Conservation (phyloP, 2,329 filamentous ascomycete species). For the Aspergillus sp. region DNA sequence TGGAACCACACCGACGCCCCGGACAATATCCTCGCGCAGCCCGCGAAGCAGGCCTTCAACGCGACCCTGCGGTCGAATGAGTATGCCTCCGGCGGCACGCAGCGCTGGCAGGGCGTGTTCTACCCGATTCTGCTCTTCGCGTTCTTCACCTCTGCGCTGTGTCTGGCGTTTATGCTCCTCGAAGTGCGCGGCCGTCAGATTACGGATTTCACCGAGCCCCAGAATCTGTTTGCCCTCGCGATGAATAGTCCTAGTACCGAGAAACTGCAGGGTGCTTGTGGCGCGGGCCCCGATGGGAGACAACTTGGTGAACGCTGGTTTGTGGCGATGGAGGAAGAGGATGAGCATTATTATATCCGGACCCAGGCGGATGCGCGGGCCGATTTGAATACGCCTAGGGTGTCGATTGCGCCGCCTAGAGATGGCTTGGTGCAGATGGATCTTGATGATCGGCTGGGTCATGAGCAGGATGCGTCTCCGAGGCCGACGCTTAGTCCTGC, state of each 20-base stretch:
- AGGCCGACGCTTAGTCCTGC: constrained; percentile 33
- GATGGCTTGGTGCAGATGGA: constrained; percentile 18
- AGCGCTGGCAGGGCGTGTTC: constrained; percentile 64
- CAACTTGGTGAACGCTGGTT: constrained; percentile 50
- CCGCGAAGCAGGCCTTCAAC: constrained; percentile 61
- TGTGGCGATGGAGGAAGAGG: constrained; percentile 47
- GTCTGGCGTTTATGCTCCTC: constrained; percentile 62
- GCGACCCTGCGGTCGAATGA: constrained; percentile 64
- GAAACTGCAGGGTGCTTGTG: constrained; percentile 56
- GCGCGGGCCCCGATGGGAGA: constrained; percentile 53
- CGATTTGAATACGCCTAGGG: constrained; percentile 20
- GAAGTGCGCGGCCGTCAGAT: constrained; percentile 59
- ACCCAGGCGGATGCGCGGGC: constrained; percentile 27
- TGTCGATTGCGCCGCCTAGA: not conserved
- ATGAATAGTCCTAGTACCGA: constrained; percentile 62
- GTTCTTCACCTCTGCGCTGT: constrained; percentile 66
- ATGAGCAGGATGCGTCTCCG: constrained; percentile 13
- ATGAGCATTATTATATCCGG: constrained; percentile 54
- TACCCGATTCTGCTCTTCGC: constrained; percentile 65
- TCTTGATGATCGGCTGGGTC: constrained; percentile 11
- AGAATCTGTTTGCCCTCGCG: constrained; percentile 71
- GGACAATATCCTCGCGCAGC: constrained; percentile 39
- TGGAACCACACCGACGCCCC: constrained; percentile 47
- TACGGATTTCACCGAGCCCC: constrained; percentile 76
- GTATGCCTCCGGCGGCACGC: constrained; percentile 66